Percentiles rank a stretch among this genome's conserved stretches.
These are phyloP conservation scores for Lachancea quebecensis DNA, from an alignment of 805 yeast genomes.

Conservation along the genomic window DNA sequence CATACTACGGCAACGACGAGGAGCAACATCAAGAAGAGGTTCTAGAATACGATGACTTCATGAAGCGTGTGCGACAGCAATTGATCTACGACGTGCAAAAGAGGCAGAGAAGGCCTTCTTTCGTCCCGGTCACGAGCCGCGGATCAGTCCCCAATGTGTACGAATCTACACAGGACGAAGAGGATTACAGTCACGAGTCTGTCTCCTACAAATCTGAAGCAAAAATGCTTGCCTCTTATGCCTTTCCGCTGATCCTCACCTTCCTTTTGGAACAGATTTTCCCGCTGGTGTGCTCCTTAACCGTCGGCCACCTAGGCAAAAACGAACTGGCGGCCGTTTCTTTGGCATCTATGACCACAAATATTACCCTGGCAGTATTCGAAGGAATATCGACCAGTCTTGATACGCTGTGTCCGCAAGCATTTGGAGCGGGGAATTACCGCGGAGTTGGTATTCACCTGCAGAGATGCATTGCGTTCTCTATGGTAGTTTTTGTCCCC, in stretches of 20 bases:
- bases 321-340: constrained; percentile 78
- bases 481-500: constrained; percentile 47
- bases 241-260: constrained; percentile 57
- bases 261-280: constrained; percentile 68
- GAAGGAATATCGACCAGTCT: constrained; percentile 79
- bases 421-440: constrained; percentile 70
- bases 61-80: constrained; percentile 26
- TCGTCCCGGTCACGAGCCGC: constrained; percentile 25
- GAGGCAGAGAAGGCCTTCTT: constrained; percentile 21
- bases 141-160: constrained; percentile 30
- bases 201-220: constrained; percentile 35
- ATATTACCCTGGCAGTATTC: constrained; percentile 70
- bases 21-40: constrained; percentile 9
- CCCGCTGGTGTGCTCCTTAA: constrained; percentile 70
- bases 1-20: not conserved
- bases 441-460: constrained; percentile 66
- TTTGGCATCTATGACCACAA: constrained; percentile 75
- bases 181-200: constrained; percentile 28
- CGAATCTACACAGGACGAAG: constrained; percentile 22
- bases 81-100: constrained; percentile 2
- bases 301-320: constrained; percentile 81
- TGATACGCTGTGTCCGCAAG: constrained; percentile 80
- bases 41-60: constrained; percentile 28
- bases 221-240: constrained; percentile 31
- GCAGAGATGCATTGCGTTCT: constrained; percentile 64